These are phyloP conservation scores for Mortierella polycephala DNA, from an alignment of 371 early-diverging fungal genomes.

Conservation along the genomic window DNA sequence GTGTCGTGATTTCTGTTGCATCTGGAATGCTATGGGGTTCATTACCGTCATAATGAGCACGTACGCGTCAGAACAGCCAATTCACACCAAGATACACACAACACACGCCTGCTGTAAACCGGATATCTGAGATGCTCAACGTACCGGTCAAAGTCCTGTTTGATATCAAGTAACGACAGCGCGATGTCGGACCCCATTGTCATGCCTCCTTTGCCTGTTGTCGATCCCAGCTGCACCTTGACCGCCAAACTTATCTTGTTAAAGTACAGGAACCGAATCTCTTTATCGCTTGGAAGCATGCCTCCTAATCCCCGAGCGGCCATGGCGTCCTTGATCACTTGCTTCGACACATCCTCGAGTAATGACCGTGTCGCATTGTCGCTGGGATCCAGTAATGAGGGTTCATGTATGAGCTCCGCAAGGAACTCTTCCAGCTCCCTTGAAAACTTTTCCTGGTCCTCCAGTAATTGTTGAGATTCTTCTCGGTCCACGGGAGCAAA, in stretches of 20 bases:
- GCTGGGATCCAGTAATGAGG: constrained; percentile 25
- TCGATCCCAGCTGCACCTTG: constrained; percentile 39
- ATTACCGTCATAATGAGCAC: too few relatives aligned
- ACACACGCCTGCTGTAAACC: neutral
- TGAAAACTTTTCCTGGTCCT: constrained; percentile 36
- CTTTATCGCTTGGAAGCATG: constrained; percentile 30
- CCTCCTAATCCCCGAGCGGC: constrained; percentile 45
- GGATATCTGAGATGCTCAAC: neutral
- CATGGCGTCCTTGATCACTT: constrained; percentile 36
- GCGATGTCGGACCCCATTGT: constrained; percentile 42
- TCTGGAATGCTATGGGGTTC: constrained; percentile 53
- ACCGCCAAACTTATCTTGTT: constrained; percentile 53
- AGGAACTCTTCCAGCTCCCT: constrained; percentile 36
- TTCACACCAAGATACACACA: too few relatives aligned
- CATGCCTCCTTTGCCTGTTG: constrained; percentile 29
- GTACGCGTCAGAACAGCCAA: too few relatives aligned
- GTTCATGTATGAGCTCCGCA: constrained; percentile 15
- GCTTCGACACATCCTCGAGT: constrained; percentile 34
- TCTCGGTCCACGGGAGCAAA: constrained; percentile 26
- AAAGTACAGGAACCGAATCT: constrained; percentile 52
- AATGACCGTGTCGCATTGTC: constrained; percentile 18
- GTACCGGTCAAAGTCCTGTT: constrained; percentile 65
- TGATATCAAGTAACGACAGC: constrained; percentile 60
- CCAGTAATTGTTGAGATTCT: constrained; percentile 25
- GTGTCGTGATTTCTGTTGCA: constrained; percentile 68